phyloP scores from a whole-genome alignment of 2,329 filamentous ascomycete species.

The Fusarium graminum region DNA sequence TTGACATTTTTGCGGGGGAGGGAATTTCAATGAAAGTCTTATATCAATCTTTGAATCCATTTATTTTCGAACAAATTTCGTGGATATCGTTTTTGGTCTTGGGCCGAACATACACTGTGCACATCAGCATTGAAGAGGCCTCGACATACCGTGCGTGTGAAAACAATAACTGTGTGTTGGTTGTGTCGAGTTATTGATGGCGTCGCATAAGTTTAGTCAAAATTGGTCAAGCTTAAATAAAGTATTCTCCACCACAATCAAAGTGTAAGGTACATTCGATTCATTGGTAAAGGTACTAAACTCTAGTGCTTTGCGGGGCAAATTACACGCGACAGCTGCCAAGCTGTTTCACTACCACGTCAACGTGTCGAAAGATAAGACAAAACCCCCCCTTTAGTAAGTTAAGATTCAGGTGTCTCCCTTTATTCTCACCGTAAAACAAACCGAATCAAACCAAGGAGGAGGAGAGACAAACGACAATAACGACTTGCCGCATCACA shows the following conservation, averaged over 20 bases:
- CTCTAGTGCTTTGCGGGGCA: constrained; percentile 10
- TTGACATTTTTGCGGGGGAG: background rate
- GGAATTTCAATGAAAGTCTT: constrained; percentile 31
- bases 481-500: constrained; percentile 4
- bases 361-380: constrained; percentile 27
- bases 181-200: constrained; percentile 16
- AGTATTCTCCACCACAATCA: constrained; percentile 24
- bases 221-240: constrained; percentile 6
- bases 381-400: background rate
- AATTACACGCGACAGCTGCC: constrained; percentile 21
- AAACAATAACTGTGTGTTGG: constrained; percentile 28
- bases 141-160: background rate
- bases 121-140: fast-evolving
- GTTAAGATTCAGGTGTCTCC: constrained; percentile 27
- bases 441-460: background rate
- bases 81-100: background rate
- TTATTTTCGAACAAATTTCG: constrained; percentile 12
- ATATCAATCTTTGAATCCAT: constrained; percentile 16
- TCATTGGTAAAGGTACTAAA: no score
- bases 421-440: constrained; percentile 11
- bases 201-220: constrained; percentile 14
- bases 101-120: constrained; percentile 11
- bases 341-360: constrained; percentile 32
- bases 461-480: constrained; percentile 2
- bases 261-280: constrained; percentile 15